These are phyloP conservation scores for Solanum hybrid DNA, from an alignment of 305 asterid genomes.

Conservation along the genomic window DNA sequence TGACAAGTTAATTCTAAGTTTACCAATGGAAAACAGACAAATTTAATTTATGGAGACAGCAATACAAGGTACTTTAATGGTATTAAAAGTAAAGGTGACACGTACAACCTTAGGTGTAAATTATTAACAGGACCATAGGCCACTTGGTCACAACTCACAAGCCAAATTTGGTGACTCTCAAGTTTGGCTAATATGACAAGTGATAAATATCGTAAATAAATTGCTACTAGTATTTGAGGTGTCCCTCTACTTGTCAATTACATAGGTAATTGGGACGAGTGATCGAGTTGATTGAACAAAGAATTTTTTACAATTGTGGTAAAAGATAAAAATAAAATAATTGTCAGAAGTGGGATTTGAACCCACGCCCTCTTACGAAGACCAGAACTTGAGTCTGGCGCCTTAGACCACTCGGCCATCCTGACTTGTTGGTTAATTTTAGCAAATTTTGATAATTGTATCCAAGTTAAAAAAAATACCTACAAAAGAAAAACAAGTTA, in stretches of 20 bases:
- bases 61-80: not conserved
- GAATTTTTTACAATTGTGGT: no score
- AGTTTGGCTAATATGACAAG: not conserved
- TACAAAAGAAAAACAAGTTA: not conserved
- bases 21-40: not conserved
- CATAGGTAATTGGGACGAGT: not conserved
- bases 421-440: constrained; percentile 6
- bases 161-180: not conserved
- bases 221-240: not conserved
- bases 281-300: not conserved
- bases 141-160: not conserved
- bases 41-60: not conserved
- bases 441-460: not conserved
- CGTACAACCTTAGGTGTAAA: not conserved
- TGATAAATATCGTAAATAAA: not conserved
- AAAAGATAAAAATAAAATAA: no score
- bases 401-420: constrained; percentile 49
- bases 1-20: not conserved
- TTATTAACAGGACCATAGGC: not conserved
- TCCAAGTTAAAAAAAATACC: not conserved
- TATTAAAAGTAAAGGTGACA: not conserved
- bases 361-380: not conserved
- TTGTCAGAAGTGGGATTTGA: not conserved
- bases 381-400: constrained; percentile 30
- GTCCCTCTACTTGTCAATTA: not conserved